Conservation (phyloP, 1,284 basidiomycete species). For the Pseudozyma sp. region DNA sequence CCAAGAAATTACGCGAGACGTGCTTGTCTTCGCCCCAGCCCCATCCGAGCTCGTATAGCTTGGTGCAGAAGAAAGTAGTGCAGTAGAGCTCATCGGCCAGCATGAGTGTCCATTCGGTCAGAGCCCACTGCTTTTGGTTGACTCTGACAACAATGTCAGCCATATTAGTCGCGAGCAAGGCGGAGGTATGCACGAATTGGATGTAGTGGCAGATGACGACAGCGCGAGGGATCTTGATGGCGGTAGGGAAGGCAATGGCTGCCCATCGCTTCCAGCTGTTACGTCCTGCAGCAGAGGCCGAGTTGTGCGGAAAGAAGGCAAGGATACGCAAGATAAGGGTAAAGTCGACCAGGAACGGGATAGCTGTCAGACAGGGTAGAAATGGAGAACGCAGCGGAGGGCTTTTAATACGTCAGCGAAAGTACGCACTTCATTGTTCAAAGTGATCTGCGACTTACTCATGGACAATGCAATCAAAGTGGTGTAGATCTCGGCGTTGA, state of each 20-base stretch:
- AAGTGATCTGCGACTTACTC: constrained; percentile 10
- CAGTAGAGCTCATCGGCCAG: constrained; percentile 38
- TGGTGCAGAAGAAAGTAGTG: constrained; percentile 24
- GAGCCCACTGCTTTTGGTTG: constrained; percentile 24
- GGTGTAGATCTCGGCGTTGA: constrained; percentile 25
- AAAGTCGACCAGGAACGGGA: constrained; percentile 35
- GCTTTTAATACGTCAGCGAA: not conserved
- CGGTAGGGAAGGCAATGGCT: constrained; percentile 22
- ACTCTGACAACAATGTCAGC: constrained; percentile 15
- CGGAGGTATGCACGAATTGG: constrained; percentile 7
- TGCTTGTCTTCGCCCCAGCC: constrained; percentile 40
- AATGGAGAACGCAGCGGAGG: not conserved
- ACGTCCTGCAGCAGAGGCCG: constrained; percentile 8
- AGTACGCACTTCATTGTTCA: not conserved
- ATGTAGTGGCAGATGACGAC: constrained; percentile 32
- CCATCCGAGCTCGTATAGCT: constrained; percentile 39
- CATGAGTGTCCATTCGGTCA: constrained; percentile 34
- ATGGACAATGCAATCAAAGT: constrained; percentile 19
- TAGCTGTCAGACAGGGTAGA: constrained; percentile 5
- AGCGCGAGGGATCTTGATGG: constrained; percentile 72
- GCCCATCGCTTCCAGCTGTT: constrained; percentile 18
- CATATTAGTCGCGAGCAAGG: constrained; percentile 13
- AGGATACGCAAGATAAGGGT: constrained; percentile 29
- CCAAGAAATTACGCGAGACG: constrained; percentile 23
- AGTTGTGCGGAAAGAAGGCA: constrained; percentile 28